Evolutionary conservation across 805 yeast genomes (phyloP).

Genomic region (Sungouiozyma ichnusensis): DNA sequence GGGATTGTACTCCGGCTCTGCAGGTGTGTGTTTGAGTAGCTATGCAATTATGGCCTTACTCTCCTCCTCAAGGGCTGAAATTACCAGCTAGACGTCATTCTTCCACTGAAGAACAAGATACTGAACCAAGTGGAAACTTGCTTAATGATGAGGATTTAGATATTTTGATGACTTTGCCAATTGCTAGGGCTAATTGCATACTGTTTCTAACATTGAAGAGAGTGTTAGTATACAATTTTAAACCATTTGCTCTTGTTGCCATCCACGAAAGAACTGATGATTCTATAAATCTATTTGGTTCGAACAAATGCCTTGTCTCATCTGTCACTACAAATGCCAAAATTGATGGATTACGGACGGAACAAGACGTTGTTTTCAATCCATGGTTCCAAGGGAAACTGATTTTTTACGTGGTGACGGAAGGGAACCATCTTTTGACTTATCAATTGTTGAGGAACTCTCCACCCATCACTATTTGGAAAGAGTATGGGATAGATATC

Average conservation of each 20-base stretch:
- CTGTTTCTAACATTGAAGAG: conserved; percentile 22
- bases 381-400: conserved; percentile 15
- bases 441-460: conserved; percentile 22
- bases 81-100: conserved; percentile 9
- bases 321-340: conserved; percentile 10
- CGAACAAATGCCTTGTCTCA: conserved; percentile 13
- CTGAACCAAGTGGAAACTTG: neutral
- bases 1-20: neutral
- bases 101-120: conserved; percentile 3
- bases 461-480: conserved; percentile 13
- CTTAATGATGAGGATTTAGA: conserved; percentile 8
- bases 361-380: conserved; percentile 5
- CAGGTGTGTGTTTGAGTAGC: neutral
- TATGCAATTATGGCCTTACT: conserved; percentile 24
- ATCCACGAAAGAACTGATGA: conserved; percentile 21
- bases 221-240: conserved; percentile 24
- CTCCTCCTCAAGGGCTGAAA: conserved; percentile 20
- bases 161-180: conserved; percentile 16
- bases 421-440: conserved; percentile 20
- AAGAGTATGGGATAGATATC: conserved; percentile 25
- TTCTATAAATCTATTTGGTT: conserved; percentile 25
- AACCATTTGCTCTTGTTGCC: conserved; percentile 26
- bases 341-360: conserved; percentile 13
- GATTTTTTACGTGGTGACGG: conserved; percentile 23
- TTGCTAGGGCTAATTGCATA: conserved; percentile 21